A percentile compares a stretch with the other conserved stretches of the same genome.
Evolutionary conservation across 345 rosid species (phyloP).

Genomic region (Adansonia digitata): DNA sequence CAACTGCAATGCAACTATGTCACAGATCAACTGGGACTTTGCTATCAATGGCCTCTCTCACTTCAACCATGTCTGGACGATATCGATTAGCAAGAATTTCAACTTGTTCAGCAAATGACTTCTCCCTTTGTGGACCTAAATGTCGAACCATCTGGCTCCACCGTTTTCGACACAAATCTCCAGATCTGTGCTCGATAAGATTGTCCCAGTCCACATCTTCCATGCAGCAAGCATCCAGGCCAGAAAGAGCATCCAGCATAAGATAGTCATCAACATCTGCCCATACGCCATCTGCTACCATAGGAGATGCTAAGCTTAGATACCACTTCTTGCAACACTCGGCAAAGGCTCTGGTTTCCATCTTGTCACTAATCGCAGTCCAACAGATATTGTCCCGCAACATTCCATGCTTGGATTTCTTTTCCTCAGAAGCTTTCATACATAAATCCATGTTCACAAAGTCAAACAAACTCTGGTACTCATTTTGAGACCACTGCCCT

Average conservation of each 20-base stretch:
- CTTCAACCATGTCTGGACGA: slow-evolving; percentile 9
- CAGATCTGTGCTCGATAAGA: slow-evolving; percentile 57
- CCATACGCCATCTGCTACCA: slow-evolving; percentile 73
- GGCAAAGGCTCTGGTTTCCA: slow-evolving; percentile 35
- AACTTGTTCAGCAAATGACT: slow-evolving; percentile 11
- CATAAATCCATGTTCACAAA: slow-evolving; percentile 59
- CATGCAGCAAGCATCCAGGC: slow-evolving; percentile 65
- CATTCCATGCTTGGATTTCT: slow-evolving; percentile 63
- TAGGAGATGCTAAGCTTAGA: slow-evolving; percentile 43
- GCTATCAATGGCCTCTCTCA: too few relatives aligned
- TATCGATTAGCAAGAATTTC: slow-evolving; percentile 1
- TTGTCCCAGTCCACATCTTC: slow-evolving; percentile 82
- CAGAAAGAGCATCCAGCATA: slow-evolving; percentile 45
- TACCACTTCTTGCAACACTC: slow-evolving; percentile 70
- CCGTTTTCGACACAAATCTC: slow-evolving; percentile 56
- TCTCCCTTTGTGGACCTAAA: not conserved
- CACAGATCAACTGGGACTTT: not conserved
- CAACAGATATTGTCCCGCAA: slow-evolving; percentile 67
- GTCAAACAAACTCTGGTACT: slow-evolving; percentile 64
- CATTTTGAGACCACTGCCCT: slow-evolving; percentile 63
- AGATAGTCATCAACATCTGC: slow-evolving; percentile 66
- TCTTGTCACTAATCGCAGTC: slow-evolving; percentile 56
- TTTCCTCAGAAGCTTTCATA: slow-evolving; percentile 44
- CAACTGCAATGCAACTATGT: not conserved
- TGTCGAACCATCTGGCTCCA: slow-evolving; percentile 59